phyloP scores from a whole-genome alignment of 2,329 filamentous ascomycete genomes.

The Colletotrichum cereale region DNA sequence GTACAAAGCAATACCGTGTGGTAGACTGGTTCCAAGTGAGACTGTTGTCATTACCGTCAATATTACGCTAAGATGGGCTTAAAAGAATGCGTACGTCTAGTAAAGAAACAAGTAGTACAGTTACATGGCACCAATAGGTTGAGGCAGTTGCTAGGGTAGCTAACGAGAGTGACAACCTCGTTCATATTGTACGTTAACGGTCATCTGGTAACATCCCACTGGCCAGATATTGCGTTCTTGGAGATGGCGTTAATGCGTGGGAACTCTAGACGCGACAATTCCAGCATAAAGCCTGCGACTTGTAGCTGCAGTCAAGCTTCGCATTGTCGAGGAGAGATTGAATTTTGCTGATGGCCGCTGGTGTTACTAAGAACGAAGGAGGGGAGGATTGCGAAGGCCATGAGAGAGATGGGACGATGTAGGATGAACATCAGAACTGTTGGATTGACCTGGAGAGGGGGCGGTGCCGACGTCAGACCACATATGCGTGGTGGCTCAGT shows the following conservation, averaged over 20 bases:
- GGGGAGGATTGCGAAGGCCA: no score
- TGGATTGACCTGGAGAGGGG: no score
- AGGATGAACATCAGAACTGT: no score
- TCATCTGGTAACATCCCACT: constrained; percentile 49
- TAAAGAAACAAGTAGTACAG: constrained; percentile 24
- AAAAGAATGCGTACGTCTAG: constrained; percentile 43
- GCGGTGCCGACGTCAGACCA: no score
- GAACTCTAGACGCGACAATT: constrained; percentile 50
- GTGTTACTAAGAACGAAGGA: no score
- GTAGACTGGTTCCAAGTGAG: constrained; percentile 48
- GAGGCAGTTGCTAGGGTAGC: constrained; percentile 48
- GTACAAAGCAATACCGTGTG: constrained; percentile 48
- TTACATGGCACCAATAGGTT: constrained; percentile 47
- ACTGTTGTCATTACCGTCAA: constrained; percentile 44
- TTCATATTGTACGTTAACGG: constrained; percentile 58
- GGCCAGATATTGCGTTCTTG: constrained; percentile 39
- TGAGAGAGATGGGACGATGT: no score
- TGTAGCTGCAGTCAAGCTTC: constrained; percentile 43
- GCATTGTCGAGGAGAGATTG: no score
- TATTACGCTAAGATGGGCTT: constrained; percentile 50
- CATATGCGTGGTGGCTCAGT: no score
- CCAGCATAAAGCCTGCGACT: constrained; percentile 45
- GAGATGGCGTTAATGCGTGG: constrained; percentile 51
- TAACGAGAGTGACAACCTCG: constrained; percentile 49
- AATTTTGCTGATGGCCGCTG: no score